Percentiles rank a stretch among this genome's conserved stretches.
phyloP scores from a whole-genome alignment of 1,284 basidiomycete species.

The Cryptococcus maquisensis region DNA sequence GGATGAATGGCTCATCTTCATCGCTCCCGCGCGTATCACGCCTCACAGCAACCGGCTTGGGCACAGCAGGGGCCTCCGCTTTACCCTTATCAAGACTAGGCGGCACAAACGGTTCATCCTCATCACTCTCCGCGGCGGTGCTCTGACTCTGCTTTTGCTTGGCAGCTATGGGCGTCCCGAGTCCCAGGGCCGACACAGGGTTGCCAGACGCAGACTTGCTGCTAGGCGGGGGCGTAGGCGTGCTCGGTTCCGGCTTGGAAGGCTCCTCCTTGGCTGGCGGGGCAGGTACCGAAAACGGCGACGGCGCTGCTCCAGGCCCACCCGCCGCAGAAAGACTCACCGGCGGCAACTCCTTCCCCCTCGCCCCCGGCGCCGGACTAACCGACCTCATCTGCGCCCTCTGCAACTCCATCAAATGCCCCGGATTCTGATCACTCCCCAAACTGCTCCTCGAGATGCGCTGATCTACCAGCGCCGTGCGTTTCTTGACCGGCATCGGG shows the following conservation, averaged over 20 bases:
- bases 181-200: slow-evolving; percentile 27
- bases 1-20: background rate
- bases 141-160: background rate
- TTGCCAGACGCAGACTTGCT: slow-evolving; percentile 43
- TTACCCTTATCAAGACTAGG: background rate
- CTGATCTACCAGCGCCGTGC: slow-evolving; percentile 84
- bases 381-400: slow-evolving; percentile 13
- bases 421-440: slow-evolving; percentile 49
- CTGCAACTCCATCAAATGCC: slow-evolving; percentile 50
- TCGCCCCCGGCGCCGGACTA: slow-evolving; percentile 10
- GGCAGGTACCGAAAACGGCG: background rate
- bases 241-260: background rate
- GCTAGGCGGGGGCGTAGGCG: slow-evolving; percentile 15
- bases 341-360: background rate
- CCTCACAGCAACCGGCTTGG: background rate
- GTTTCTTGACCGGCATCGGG: slow-evolving; percentile 72
- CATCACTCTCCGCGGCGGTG: slow-evolving; percentile 4
- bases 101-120: slow-evolving; percentile 4
- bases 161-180: slow-evolving; percentile 7
- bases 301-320: no score
- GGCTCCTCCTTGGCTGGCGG: background rate
- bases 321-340: slow-evolving; percentile 9
- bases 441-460: slow-evolving; percentile 60
- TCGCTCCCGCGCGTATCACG: no score
- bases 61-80: background rate